Percentiles rank a stretch among this genome's conserved stretches.
Evolutionary conservation across 2,329 filamentous ascomycete species (phyloP).

Genomic region (Didymella keratinophila): DNA sequence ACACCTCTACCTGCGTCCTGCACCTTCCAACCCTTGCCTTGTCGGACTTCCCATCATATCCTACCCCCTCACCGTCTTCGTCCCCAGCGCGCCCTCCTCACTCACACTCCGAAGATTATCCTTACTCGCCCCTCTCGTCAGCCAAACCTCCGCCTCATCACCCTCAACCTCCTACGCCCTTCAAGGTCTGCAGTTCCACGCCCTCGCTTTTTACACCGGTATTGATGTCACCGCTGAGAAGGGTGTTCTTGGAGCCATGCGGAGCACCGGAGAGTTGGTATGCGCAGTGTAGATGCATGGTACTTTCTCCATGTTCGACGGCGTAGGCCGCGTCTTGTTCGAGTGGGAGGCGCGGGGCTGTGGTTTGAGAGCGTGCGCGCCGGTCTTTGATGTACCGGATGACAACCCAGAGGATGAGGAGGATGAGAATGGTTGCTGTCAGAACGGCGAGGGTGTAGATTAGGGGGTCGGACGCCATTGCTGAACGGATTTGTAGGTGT

Average conservation of each 20-base stretch:
- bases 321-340: not conserved
- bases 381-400: slow-evolving; percentile 18
- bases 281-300: not conserved
- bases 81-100: not conserved
- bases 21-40: not conserved
- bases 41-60: not conserved
- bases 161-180: slow-evolving; percentile 19
- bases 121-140: slow-evolving; percentile 12
- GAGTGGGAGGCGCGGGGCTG: not conserved
- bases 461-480: slow-evolving; percentile 16
- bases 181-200: not conserved
- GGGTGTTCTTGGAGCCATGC: not conserved
- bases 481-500: not conserved
- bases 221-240: not conserved
- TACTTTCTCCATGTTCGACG: not conserved
- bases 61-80: slow-evolving; percentile 1
- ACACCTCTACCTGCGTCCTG: not conserved
- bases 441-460: slow-evolving; percentile 29
- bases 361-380: not conserved
- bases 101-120: not conserved
- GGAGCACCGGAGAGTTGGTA: slow-evolving; percentile 1
- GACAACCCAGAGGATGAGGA: slow-evolving; percentile 28
- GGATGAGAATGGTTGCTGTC: slow-evolving; percentile 21
- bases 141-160: slow-evolving; percentile 30
- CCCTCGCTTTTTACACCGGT: not conserved